Evolutionary conservation across 768 basidiomycete genomes (phyloP).

Genomic region (Mycena rosella): DNA sequence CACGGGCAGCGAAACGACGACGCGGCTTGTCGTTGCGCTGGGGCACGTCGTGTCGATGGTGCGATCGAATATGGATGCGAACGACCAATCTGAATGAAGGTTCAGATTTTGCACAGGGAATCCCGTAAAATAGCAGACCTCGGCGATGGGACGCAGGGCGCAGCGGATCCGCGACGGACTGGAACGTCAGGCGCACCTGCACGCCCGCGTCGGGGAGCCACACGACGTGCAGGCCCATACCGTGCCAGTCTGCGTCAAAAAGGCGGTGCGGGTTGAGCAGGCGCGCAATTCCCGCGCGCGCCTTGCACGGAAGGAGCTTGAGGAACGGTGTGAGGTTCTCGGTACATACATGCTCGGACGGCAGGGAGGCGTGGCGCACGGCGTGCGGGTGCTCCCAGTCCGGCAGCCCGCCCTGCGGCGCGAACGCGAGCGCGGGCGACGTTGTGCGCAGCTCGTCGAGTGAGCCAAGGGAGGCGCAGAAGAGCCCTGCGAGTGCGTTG

Average conservation of each 20-base stretch:
- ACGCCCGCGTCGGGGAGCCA: slow-evolving; percentile 70
- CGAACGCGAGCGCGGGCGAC: slow-evolving; percentile 70
- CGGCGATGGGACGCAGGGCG: slow-evolving; percentile 63
- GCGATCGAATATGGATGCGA: slow-evolving; percentile 76
- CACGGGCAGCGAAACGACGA: slow-evolving; percentile 63
- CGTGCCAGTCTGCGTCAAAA: slow-evolving; percentile 95
- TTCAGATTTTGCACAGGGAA: not conserved
- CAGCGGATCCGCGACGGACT: slow-evolving; percentile 85
- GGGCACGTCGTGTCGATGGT: slow-evolving; percentile 75
- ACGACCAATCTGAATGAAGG: slow-evolving; percentile 74
- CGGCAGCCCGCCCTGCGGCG: slow-evolving; percentile 70
- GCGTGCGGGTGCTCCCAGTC: slow-evolving; percentile 61
- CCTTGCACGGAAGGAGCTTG: slow-evolving; percentile 94
- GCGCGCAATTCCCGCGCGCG: slow-evolving; percentile 83
- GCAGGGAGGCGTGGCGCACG: slow-evolving; percentile 81
- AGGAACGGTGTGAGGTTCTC: slow-evolving; percentile 98
- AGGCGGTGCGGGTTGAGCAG: slow-evolving; percentile 88
- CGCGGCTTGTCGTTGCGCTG: slow-evolving; percentile 70
- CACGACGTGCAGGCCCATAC: slow-evolving; percentile 82
- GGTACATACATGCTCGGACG: slow-evolving; percentile 93
- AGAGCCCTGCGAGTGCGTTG: slow-evolving; percentile 91
- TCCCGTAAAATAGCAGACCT: slow-evolving; percentile 41
- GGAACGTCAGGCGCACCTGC: slow-evolving; percentile 76
- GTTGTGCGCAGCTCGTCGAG: slow-evolving; percentile 83
- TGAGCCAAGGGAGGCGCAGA: slow-evolving; percentile 92